Base-by-base conservation (phyloP, 306 rosid genomes). In the Glycyrrhiza uralensis region DNA sequence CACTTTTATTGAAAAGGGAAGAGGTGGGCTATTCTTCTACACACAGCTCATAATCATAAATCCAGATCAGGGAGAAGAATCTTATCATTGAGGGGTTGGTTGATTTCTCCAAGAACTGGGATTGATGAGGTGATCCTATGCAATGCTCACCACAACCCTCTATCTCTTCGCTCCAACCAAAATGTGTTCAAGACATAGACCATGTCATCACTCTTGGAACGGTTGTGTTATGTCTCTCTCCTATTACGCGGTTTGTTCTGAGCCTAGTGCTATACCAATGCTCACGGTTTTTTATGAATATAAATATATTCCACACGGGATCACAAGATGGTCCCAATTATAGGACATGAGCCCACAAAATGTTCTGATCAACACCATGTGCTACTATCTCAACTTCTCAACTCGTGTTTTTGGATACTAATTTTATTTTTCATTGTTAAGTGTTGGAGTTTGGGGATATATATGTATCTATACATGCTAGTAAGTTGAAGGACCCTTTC, bases 261-360 rank as follows among this genome's bases (percentile, higher is more conserved):
- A 80, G 71, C 84, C 76, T 45, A 41, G 69, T 65, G 62, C 66
- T 6, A 6, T 33, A 8, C 19, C 57, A 39, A 38, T 70, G 61
- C 75, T 69, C 79, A 57, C n/a, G 4, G 63, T 79, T 74, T 51
- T 74, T 1, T 0, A 18, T n/a, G n/a, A n/a, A n/a, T n/a, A n/a
- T n/a, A n/a, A n/a, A n/a, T n/a, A n/a, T 13, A 15, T 28, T 26
- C 44, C 19, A 20, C 39, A 13, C 47, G 12, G n/a, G 28, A 22
- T 50, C 36, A 24, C 24, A 54, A 23, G 19, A 75, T 79, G 87
- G 87, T 79, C 87, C 84, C 84, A n/a, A n/a, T n/a, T 24, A 18
- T 45, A 13, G 6, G 5, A 1, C 4, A 36, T 65, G 79, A 83
- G 75, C 86, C 83, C 83, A 74, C 75, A 52, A 35, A 13, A 50